Base-by-base conservation (phyloP, 257 asterid genomes). In the Scutellaria baicalensis region DNA sequence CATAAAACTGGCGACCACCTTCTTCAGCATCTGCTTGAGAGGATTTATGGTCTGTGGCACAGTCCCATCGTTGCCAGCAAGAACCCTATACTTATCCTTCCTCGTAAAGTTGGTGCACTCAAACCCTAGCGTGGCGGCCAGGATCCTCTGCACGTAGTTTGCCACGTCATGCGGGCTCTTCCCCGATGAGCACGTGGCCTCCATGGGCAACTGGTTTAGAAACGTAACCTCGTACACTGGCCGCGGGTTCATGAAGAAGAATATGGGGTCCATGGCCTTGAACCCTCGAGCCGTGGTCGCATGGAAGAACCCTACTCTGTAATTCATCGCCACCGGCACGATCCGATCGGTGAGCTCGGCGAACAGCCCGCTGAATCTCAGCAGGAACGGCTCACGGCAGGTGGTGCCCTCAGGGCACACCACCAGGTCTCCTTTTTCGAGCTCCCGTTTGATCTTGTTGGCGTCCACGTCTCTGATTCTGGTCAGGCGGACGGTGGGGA, bases 331-430 rank as follows among this genome's bases (percentile, higher is more conserved):
- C 47, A 89, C 98, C 0, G 97, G 98, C 8, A 92, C 98, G 4
- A 88, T 92, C 3, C 82, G 81, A 36, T 92, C 97, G 0, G 98
- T 89, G 12, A 92, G 51, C 56, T 92, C 97, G 0, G 98, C 97
- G 48, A 92, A 92, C 4, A 92, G 91, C 0, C 87, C 91, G 58
- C 97, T 92, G 64, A 92, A 92, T 33, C 98, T 71, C 23, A 92
- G 52, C 2, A 92, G 75, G 48, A 89, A 92, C 0, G 98, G 97
- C 63, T 92, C 98, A 44, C 98, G 74, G 18, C 98, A 92, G 0
- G 98, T 92, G 12, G 98, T 92, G 1, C 98, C 98, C 59, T 92
- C 97, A 0, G 95, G 96, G 71, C 97, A 92, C 6, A 90, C 91
- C 0, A 76, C 96, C 0, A 92, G 57, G 43, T 92, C 96, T 0